Base-by-base conservation (phyloP, 441 rosid species). In the Bocquillonia castaneifolia region DNA sequence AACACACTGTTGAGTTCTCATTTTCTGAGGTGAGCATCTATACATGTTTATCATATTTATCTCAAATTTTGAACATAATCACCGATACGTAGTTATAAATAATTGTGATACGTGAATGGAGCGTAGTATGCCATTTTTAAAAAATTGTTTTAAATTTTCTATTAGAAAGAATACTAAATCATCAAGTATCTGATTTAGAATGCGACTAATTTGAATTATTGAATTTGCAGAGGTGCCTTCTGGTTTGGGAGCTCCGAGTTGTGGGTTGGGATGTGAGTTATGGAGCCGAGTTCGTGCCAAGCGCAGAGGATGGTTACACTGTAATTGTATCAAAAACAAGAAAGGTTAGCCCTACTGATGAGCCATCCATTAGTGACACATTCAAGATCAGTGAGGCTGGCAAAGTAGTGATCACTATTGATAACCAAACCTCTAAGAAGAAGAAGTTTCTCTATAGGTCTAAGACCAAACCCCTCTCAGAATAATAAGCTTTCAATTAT, bases 371-470 rank as follows among this genome's bases (percentile, higher is more conserved):
- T 44, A 66, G 70, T 7, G 81, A 82, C 51, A 76, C 73, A 78
- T 90, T 88, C 88, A 90, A 88, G 78, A 88, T 79, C 34, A 58
- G 72, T 1, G 96, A 90, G 51, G 70, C 84, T 50, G 98, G 98
- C 18, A 90, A 90, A 64, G 70, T 92, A 56, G 74, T 85, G 73
- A 83, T 90, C 70, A 84, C 91, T 3, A 70, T 92, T 25, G 91
- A 90, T 78, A 92, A 92, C 59, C 93, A 84, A 61, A 85, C 93
- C 50, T 79, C 96, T 15, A 88, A 83, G 80, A 92, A 83, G 91
- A 92, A 89, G 91, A 86, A 81, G 82, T 86, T 92, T 40, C 85
- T 92, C 64, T 90, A 85, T 84, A 85, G 98, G 88, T 90, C 84
- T 75, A 86, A 82, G 79, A 80, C 81, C 69, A 84, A 88, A 70